These are phyloP conservation scores for Fagopyrum esculentum DNA, from an alignment of 148 eudicot genomes.

Conservation along the genomic window DNA sequence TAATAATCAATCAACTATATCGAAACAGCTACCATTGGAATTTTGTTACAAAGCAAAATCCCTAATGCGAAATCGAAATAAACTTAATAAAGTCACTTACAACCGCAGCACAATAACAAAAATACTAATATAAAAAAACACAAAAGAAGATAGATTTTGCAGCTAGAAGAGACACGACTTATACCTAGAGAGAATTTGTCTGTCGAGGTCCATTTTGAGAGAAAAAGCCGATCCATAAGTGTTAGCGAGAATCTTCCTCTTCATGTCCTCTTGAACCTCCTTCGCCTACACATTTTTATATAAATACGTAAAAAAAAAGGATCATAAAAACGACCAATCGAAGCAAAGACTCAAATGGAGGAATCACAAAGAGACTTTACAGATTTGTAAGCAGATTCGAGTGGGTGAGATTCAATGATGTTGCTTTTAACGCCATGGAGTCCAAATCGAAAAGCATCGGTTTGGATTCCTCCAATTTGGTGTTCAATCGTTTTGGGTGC, in stretches of 20 bases:
- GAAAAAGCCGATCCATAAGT: constrained; percentile 84
- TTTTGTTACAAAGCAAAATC: background rate
- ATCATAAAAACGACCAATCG: background rate
- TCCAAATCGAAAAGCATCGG: constrained; percentile 74
- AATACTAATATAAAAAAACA: background rate
- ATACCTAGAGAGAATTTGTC: constrained; percentile 71
- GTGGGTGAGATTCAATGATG: constrained; percentile 74
- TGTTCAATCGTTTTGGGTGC: constrained; percentile 45
- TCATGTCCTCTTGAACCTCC: constrained; percentile 43
- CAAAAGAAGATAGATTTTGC: background rate
- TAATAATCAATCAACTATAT: background rate
- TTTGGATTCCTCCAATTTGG: constrained; percentile 54
- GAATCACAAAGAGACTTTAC: constrained; percentile 21
- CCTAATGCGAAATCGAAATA: background rate
- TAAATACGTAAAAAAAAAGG: background rate
- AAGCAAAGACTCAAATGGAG: background rate
- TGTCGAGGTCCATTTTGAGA: constrained; percentile 73
- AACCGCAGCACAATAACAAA: background rate
- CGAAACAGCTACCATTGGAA: background rate
- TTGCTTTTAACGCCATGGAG: constrained; percentile 76
- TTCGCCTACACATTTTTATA: constrained; percentile 8
- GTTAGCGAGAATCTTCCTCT: constrained; percentile 40
- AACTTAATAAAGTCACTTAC: background rate
- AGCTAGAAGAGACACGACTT: no score
- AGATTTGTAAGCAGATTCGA: constrained; percentile 50